phyloP scores from a whole-genome alignment of 257 asterid species.

The Penstemon barbatus region DNA sequence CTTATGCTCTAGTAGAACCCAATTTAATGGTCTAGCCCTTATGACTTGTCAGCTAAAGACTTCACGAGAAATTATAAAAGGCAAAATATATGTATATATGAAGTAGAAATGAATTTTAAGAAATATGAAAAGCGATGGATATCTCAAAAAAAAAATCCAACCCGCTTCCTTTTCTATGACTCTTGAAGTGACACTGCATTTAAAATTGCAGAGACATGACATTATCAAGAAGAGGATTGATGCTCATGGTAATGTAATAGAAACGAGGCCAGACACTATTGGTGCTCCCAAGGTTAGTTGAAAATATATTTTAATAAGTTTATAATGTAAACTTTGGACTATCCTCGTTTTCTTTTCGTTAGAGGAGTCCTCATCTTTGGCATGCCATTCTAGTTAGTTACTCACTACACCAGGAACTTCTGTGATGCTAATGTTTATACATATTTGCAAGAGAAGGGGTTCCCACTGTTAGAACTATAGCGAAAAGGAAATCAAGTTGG shows the following conservation, averaged over 20 bases:
- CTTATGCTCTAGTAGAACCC: not conserved
- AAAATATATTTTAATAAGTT: conserved; percentile 13
- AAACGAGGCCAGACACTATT: conserved; percentile 85
- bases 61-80: conserved; percentile 4
- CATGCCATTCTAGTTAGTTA: conserved; percentile 28
- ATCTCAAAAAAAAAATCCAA: conserved; percentile 13
- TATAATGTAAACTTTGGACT: conserved; percentile 3
- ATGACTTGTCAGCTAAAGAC: not conserved
- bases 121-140: conserved; percentile 1
- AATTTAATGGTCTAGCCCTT: conserved; percentile 6
- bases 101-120: conserved; percentile 4
- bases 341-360: conserved; percentile 10
- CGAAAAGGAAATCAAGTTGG: conserved; percentile 8
- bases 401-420: conserved; percentile 14
- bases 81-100: conserved; percentile 2
- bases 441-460: not conserved
- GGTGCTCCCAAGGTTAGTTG: conserved; percentile 80
- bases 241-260: conserved; percentile 85
- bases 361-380: conserved; percentile 14
- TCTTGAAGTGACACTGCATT: conserved; percentile 33
- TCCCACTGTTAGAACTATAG: conserved; percentile 4
- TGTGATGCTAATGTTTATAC: conserved; percentile 11
- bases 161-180: not conserved
- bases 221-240: conserved; percentile 91
- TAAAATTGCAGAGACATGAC: conserved; percentile 81